phyloP scores from a whole-genome alignment of 2,329 filamentous ascomycete species.

The Cercospora nicotianae region DNA sequence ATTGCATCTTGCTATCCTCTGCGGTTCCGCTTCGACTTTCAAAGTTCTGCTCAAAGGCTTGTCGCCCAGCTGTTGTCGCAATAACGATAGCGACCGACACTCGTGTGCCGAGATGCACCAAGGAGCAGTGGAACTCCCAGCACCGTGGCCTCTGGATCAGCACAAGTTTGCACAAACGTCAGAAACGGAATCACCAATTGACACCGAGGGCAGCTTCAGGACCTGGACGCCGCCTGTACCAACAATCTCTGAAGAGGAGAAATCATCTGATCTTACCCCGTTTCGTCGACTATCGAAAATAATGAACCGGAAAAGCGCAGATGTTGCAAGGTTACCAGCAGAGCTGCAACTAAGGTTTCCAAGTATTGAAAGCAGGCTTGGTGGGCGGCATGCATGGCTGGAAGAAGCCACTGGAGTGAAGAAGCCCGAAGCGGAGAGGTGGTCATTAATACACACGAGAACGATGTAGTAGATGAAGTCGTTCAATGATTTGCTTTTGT shows the following conservation, averaged over 20 bases:
- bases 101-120: constrained; percentile 8
- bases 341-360: constrained; percentile 12
- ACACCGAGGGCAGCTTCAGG: neutral
- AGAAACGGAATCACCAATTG: neutral
- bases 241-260: neutral
- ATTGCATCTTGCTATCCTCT: constrained; percentile 23
- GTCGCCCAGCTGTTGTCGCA: constrained; percentile 12
- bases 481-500: neutral
- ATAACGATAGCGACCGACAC: neutral
- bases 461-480: neutral
- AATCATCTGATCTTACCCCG: neutral
- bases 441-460: neutral
- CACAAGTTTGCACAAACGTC: constrained; percentile 1
- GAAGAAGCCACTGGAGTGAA: constrained; percentile 7
- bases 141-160: constrained; percentile 5
- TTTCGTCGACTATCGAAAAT: neutral
- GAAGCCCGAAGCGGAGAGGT: neutral
- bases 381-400: constrained; percentile 9
- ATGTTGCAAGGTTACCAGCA: constrained; percentile 8
- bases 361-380: constrained; percentile 16
- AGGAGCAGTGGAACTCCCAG: neutral
- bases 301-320: neutral
- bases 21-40: constrained; percentile 21
- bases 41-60: constrained; percentile 19
- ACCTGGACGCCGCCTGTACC: constrained; percentile 9